Base-by-base conservation (phyloP, 2,329 filamentous ascomycete species). In the Fusarium vanettenii region DNA sequence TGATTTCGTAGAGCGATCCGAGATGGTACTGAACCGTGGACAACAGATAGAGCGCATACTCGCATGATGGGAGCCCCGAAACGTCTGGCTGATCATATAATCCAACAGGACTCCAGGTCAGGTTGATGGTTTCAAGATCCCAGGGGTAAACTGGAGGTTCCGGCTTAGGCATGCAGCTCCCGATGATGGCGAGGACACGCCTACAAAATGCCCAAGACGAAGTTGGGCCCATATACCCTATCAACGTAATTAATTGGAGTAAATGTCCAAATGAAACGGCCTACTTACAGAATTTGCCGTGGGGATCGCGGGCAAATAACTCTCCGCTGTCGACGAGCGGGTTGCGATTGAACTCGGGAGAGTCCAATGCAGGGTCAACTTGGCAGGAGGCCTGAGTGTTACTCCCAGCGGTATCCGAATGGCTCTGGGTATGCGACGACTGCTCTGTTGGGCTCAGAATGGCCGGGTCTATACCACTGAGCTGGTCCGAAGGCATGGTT, bases 171-270 rank as follows among this genome's bases (percentile, higher is more conserved):
- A 66, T 60, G 6, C 48, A 41, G 22, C 63, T 69, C 20, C 62
- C 67, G 5, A 69, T 69, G 14, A 66, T 56, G 13, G 55, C 62
- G 13, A 69, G 48, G 25, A 69, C 67, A 6, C 67, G 67, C 33
- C 67, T 48, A 10, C 67, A 69, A 29, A 69, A 69, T 1, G 67
- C 43, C 67, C 67, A 69, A 39, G 67, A 69, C 6, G 67, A 69
- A 1, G 67, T 69, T 20, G 67, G 67, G 8, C 67, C 67, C 45
- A 69, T 69, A 27, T 69, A 69, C 67, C 63, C 63, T 69, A 5
- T 50, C 11, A 8, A 22, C n/a, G 5, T 16, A 6, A 33, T 43
- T 22, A 43, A n/a, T 41, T 8, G 11, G 20, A 37, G 20, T 2
- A 27, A 16, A 13, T 18, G 9, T 16, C 33, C 14, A 59, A n/a